These are phyloP conservation scores for Scedosporium aurantiacum DNA, from an alignment of 2,329 filamentous ascomycete species.

Conservation along the genomic window DNA sequence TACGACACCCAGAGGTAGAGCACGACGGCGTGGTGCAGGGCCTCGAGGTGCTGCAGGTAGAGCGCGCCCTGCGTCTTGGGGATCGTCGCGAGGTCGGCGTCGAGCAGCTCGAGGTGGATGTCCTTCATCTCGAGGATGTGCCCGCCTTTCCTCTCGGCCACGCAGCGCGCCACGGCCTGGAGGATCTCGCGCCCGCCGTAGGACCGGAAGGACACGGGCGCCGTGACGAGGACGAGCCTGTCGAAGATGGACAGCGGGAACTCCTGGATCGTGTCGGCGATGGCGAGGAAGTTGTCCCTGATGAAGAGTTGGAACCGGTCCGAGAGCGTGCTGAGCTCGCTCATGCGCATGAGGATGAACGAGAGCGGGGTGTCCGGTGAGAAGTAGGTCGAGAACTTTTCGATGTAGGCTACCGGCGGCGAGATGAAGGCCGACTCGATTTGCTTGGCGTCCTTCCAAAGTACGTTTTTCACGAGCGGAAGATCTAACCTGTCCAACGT, in stretches of 20 bases:
- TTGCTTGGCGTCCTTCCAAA: conserved; percentile 52
- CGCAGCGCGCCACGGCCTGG: conserved; percentile 53
- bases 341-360: conserved; percentile 67
- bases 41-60: conserved; percentile 61
- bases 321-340: conserved; percentile 55
- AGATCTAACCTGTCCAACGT: conserved; percentile 65
- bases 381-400: conserved; percentile 73
- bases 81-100: conserved; percentile 39
- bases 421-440: conserved; percentile 62
- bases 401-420: conserved; percentile 59
- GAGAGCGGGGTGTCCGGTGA: conserved; percentile 70
- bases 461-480: conserved; percentile 46
- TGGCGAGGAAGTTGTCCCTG: conserved; percentile 43
- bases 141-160: conserved; percentile 57
- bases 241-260: conserved; percentile 61
- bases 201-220: conserved; percentile 53
- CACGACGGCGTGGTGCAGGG: conserved; percentile 70
- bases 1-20: conserved; percentile 91
- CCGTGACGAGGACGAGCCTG: conserved; percentile 44
- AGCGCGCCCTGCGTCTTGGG: conserved; percentile 26
- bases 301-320: conserved; percentile 58
- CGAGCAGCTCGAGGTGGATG: conserved; percentile 64
- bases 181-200: conserved; percentile 37
- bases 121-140: conserved; percentile 59
- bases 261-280: conserved; percentile 66